Conservation (phyloP, 2,329 filamentous ascomycete genomes). For the Beauveria scarabaeidicola region DNA sequence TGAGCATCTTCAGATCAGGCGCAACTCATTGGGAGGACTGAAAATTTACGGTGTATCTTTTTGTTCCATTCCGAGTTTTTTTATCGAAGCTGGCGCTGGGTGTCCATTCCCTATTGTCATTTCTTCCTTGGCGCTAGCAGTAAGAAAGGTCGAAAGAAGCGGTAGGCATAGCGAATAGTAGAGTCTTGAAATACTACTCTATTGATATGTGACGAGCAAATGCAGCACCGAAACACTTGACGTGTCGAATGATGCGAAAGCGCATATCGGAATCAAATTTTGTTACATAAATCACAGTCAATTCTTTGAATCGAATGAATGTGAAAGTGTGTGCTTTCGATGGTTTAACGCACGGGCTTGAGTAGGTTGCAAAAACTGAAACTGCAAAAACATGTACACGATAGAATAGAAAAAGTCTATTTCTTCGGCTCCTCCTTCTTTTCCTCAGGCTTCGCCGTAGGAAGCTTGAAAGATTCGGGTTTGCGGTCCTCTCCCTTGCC, state of each 20-base stretch:
- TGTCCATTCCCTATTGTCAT: background rate
- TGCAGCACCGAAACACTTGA: background rate
- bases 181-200: constrained; percentile 1
- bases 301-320: background rate
- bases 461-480: constrained; percentile 86
- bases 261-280: background rate
- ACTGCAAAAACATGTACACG: constrained; percentile 24
- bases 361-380: background rate
- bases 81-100: background rate
- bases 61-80: background rate
- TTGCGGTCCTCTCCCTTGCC: constrained; percentile 65
- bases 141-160: background rate
- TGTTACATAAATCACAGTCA: background rate
- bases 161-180: constrained; percentile 7
- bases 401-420: constrained; percentile 38
- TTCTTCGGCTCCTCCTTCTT: constrained; percentile 90
- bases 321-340: background rate
- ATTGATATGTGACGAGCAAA: background rate
- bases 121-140: background rate
- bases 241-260: background rate
- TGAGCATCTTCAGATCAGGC: background rate
- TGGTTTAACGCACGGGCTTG: background rate
- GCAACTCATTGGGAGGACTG: background rate
- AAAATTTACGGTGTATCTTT: background rate
- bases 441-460: constrained; percentile 89